Percentiles rank a stretch among this genome's conserved stretches.
These are phyloP conservation scores for Pseudonitzschia delicatissima DNA, from an alignment of 108 stramenopile genomes.

Conservation along the genomic window DNA sequence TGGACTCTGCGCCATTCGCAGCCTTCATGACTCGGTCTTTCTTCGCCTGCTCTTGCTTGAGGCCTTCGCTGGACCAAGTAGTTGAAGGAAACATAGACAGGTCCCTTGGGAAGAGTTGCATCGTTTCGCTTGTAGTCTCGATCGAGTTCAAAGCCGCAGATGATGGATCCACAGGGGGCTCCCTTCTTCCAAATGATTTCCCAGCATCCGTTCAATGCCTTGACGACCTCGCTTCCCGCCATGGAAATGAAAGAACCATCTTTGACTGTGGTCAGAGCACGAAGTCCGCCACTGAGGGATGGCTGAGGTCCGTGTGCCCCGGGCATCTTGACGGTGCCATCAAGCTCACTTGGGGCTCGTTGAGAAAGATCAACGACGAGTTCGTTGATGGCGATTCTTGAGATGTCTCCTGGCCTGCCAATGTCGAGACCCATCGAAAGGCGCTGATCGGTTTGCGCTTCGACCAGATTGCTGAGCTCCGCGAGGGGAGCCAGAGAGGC, in stretches of 20 bases:
- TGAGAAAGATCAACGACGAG: slow-evolving; percentile 14
- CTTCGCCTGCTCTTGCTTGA: slow-evolving; percentile 35
- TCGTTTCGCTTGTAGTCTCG: slow-evolving; percentile 52
- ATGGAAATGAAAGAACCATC: slow-evolving; percentile 43
- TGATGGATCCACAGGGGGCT: slow-evolving; percentile 47
- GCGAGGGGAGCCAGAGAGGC: neutral
- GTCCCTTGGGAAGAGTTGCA: slow-evolving; percentile 45
- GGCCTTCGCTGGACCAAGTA: slow-evolving; percentile 51
- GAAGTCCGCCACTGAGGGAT: slow-evolving; percentile 45
- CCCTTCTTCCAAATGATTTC: slow-evolving; percentile 63
- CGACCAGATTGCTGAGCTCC: slow-evolving; percentile 11
- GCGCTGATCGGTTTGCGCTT: slow-evolving; percentile 5
- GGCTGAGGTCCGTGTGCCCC: slow-evolving; percentile 57
- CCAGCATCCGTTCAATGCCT: slow-evolving; percentile 51
- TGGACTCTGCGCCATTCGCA: slow-evolving; percentile 35
- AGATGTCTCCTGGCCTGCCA: slow-evolving; percentile 11
- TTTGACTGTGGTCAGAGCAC: slow-evolving; percentile 30
- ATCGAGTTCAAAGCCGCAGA: slow-evolving; percentile 56
- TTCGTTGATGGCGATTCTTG: slow-evolving; percentile 18
- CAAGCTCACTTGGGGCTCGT: neutral
- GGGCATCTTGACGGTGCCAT: slow-evolving; percentile 37
- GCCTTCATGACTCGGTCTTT: slow-evolving; percentile 36
- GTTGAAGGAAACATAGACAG: slow-evolving; percentile 54
- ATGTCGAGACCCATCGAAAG: slow-evolving; percentile 23
- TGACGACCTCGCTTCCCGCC: slow-evolving; percentile 32